A percentile compares a stretch with the other conserved stretches of the same genome.
phyloP scores from a whole-genome alignment of 352 stramenopile genomes.

The Globisporangium solare region DNA sequence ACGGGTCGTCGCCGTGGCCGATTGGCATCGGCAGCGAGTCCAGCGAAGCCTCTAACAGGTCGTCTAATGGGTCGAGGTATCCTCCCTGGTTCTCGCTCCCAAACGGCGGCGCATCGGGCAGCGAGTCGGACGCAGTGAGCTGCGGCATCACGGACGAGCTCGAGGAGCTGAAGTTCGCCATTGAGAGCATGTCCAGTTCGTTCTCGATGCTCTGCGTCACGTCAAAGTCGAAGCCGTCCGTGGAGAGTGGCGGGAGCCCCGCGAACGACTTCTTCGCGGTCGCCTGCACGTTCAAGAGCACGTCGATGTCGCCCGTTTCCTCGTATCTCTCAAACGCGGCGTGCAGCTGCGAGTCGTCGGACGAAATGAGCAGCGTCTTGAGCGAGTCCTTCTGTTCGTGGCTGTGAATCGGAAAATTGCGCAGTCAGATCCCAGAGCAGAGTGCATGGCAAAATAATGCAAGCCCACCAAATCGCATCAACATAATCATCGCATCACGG shows the following conservation, averaged over 20 bases:
- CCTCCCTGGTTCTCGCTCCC: constrained; percentile 21
- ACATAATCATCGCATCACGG: neutral
- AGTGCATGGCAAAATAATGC: neutral
- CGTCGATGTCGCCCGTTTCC: constrained; percentile 72
- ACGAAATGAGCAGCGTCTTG: constrained; percentile 76
- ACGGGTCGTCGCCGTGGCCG: constrained; percentile 39
- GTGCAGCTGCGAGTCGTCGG: constrained; percentile 66
- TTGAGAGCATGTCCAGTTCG: constrained; percentile 71
- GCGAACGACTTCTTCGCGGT: constrained; percentile 63
- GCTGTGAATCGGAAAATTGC: constrained; percentile 13
- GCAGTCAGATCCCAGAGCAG: too few relatives aligned
- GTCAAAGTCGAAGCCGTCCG: constrained; percentile 64
- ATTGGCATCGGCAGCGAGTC: constrained; percentile 68
- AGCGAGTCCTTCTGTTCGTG: constrained; percentile 79
- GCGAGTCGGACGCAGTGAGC: constrained; percentile 5
- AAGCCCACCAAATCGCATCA: neutral
- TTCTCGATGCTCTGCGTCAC: constrained; percentile 80
- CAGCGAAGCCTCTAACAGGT: constrained; percentile 46
- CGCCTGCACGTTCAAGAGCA: constrained; percentile 58
- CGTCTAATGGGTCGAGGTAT: constrained; percentile 48
- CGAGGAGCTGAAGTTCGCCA: constrained; percentile 45
- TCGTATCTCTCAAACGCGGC: constrained; percentile 76
- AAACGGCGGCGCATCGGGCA: constrained; percentile 22
- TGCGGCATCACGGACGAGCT: constrained; percentile 14
- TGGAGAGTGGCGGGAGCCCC: constrained; percentile 53